Evolutionary conservation across 2,329 filamentous ascomycete genomes (phyloP).

Genomic region (Claviceps maximensis): DNA sequence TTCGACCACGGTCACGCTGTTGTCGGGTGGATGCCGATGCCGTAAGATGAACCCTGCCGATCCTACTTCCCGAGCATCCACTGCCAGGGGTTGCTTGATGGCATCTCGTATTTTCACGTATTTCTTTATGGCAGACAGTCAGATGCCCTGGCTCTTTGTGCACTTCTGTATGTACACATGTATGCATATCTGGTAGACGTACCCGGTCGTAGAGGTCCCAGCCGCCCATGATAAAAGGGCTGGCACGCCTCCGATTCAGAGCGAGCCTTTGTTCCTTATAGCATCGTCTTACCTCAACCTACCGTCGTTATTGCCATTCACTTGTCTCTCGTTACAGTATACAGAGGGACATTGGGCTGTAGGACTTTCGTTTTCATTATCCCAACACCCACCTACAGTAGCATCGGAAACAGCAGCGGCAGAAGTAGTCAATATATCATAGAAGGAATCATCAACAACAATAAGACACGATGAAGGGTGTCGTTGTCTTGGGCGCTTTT

Average conservation of each 20-base stretch:
- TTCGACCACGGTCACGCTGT: not conserved
- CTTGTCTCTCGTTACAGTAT: constrained; percentile 4
- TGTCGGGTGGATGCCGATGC: constrained; percentile 1
- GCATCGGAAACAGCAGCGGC: not conserved
- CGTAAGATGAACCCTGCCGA: not conserved
- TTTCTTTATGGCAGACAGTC: not conserved
- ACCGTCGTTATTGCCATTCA: not conserved
- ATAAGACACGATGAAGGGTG: constrained; percentile 21
- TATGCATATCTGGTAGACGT: not conserved
- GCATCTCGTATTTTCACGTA: constrained; percentile 8
- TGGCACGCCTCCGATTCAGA: not conserved
- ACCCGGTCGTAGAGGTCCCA: not conserved
- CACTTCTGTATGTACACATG: not conserved
- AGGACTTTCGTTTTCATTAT: not conserved
- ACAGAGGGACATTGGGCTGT: not conserved
- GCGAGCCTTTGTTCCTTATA: not conserved
- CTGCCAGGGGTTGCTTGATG: constrained; percentile 6
- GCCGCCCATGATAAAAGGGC: not conserved
- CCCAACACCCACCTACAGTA: constrained; percentile 8
- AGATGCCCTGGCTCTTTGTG: not conserved
- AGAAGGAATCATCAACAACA: not conserved
- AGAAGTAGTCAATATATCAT: no score
- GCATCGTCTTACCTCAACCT: not conserved
- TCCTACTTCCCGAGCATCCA: not conserved
- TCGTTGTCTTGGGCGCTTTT: constrained; percentile 18